These are phyloP conservation scores for Helotiales sp. DNA, from an alignment of 2,329 filamentous ascomycete genomes.

Conservation along the genomic window DNA sequence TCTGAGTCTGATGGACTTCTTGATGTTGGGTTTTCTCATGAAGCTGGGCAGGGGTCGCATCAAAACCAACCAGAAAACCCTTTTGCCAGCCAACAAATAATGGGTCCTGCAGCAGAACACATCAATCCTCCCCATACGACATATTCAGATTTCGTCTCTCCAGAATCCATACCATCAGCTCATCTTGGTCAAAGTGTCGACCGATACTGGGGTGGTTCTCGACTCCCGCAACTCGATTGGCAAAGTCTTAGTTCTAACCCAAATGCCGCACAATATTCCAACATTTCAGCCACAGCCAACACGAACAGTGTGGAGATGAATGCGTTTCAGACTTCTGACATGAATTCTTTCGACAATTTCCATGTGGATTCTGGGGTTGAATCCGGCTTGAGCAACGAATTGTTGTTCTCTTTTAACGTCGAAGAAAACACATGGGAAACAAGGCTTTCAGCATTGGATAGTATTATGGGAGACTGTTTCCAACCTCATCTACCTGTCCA, in stretches of 20 bases:
- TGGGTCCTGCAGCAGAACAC: neutral
- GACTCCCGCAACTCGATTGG: neutral
- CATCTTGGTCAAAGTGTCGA: neutral
- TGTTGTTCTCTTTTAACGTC: neutral
- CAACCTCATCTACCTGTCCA: neutral
- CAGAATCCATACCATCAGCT: neutral
- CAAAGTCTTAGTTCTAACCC: neutral
- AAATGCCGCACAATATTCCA: neutral
- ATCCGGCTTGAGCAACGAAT: neutral
- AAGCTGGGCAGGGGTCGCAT: neutral
- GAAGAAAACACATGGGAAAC: neutral
- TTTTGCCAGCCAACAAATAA: neutral
- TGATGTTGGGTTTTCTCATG: neutral
- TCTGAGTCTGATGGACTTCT: neutral
- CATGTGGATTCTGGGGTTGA: neutral
- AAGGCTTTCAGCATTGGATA: neutral
- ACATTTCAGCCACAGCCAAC: neutral
- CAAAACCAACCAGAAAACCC: neutral
- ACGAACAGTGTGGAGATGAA: neutral
- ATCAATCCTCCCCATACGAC: neutral
- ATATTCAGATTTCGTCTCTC: neutral
- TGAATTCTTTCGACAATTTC: neutral
- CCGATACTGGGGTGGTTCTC: neutral
- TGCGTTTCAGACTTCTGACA: neutral
- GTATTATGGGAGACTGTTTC: neutral